Evolutionary conservation across 2,329 filamentous ascomycete genomes (phyloP), one percentile per base, ranked within the genome.

Genomic region (Fusarium solani-melongenae): DNA sequence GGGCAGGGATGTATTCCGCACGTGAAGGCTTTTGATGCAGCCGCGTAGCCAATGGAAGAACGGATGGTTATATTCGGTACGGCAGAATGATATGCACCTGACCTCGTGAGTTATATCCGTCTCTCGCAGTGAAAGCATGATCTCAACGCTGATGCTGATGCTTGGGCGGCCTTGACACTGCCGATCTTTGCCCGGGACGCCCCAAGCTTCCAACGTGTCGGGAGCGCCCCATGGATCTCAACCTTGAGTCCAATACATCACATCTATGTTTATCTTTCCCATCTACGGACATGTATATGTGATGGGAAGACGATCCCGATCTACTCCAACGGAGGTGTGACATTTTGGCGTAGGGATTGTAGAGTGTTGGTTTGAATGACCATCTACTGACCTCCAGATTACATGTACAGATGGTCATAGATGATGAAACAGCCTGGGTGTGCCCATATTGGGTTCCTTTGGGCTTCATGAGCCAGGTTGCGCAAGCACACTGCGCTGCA

Each of bases 151-250:
- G 38, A 24, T 20, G 36, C 8, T 38, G 22, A 44, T 44, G 27
- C 46, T 66, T 53, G 27, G 46, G 27, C 46, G 17, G 27, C 17
- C 46, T 53, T 56, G 46, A 62, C 57, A 62, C 46, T 15, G 51
- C 57, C 51, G 58, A 67, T 58, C 58, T 24, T 53, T 66, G 41
- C 68, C 68, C 10, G 27, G 41, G 61, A 70, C 66, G 33, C 36
- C 59, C 49, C 24, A 62, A 70, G 61, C 59, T 71, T 59, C 60
- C 67, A 67, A 62, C 53, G 31, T 64, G 46, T 66, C 55, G 60
- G 46, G 60, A 59, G 44, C 38, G 31, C 29, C 11, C 38, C 29
- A 46, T 60, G 46, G 46, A 53, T 31, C 46, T 60, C 17, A 46
- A 27, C 20, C 57, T 46, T 60, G 12, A n/a, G 22, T 29, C 17